Percentiles rank a stretch among this genome's conserved stretches.
Evolutionary conservation across 1,284 basidiomycete species (phyloP).

Genomic region (Fomitiporia mediterranea): DNA sequence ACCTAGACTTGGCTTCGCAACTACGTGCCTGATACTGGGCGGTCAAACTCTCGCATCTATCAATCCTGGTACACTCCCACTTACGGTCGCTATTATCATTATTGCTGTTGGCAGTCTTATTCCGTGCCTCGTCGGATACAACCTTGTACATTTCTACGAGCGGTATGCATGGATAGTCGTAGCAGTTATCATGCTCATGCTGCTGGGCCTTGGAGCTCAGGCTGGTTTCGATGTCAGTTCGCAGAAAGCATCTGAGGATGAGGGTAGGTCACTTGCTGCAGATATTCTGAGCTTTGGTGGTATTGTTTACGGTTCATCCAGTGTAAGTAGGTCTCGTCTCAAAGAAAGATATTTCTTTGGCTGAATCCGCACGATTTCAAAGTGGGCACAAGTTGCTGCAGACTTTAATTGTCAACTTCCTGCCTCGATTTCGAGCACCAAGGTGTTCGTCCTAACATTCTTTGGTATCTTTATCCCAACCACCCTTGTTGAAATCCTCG

Average conservation of each 20-base stretch:
- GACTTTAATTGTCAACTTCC: constrained; percentile 56
- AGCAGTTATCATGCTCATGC: constrained; percentile 51
- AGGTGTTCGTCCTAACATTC: constrained; percentile 52
- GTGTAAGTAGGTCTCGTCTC: constrained; percentile 33
- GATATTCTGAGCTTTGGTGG: constrained; percentile 54
- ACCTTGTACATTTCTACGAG: constrained; percentile 55
- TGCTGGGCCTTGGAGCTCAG: constrained; percentile 49
- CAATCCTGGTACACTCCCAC: constrained; percentile 37
- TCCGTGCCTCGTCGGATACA: constrained; percentile 47
- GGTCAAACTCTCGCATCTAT: constrained; percentile 45
- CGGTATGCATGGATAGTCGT: constrained; percentile 58
- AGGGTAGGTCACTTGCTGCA: constrained; percentile 39
- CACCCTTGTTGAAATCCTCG: constrained; percentile 50
- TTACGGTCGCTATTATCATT: constrained; percentile 43
- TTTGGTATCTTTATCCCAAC: constrained; percentile 54
- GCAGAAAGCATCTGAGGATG: constrained; percentile 42
- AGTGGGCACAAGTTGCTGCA: constrained; percentile 47
- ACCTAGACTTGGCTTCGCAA: constrained; percentile 42
- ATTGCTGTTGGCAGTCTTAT: constrained; percentile 40
- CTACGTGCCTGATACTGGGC: constrained; percentile 43
- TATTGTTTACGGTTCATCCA: constrained; percentile 52
- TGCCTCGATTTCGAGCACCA: constrained; percentile 37
- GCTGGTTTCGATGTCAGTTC: constrained; percentile 46
- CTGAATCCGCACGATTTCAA: not conserved
- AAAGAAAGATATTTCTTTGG: not conserved